A percentile compares a stretch with the other conserved stretches of the same genome.
Evolutionary conservation across 805 yeast species (phyloP).

Genomic region (Monosporozyma yasuniensis): DNA sequence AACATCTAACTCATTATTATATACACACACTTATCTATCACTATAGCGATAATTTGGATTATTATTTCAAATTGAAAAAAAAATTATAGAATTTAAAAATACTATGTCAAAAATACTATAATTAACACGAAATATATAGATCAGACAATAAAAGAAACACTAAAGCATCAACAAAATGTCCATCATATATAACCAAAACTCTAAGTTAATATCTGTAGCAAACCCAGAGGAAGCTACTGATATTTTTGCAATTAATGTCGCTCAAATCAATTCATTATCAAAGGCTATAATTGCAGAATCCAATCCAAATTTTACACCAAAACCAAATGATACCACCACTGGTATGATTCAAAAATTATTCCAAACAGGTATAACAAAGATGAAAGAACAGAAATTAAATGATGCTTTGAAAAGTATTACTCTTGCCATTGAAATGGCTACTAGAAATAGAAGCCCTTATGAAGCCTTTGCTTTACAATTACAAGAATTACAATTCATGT

Average conservation of each 20-base stretch:
- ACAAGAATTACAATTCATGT: conserved; percentile 56
- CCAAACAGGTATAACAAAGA: conserved; percentile 46
- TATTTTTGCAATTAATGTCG: conserved; percentile 17
- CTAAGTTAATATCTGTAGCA: conserved; percentile 18
- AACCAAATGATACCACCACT: conserved; percentile 44
- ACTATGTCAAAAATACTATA: neutral
- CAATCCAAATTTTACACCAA: conserved; percentile 48
- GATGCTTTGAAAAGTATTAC: conserved; percentile 59
- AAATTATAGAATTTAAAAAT: neutral
- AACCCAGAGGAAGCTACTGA: conserved; percentile 4
- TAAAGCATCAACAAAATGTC: conserved; percentile 1
- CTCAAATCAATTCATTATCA: conserved; percentile 31
- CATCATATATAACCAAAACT: conserved; percentile 22
- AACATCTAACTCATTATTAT: neutral
- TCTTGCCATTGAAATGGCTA: conserved; percentile 58
- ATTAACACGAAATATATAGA: too few relatives aligned
- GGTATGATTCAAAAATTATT: conserved; percentile 53
- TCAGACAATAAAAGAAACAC: neutral
- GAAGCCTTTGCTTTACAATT: conserved; percentile 66
- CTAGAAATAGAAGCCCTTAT: conserved; percentile 55
- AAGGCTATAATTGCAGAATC: conserved; percentile 27
- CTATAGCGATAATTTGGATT: neutral
- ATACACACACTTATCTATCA: neutral
- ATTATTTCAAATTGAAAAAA: neutral
- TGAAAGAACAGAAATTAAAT: conserved; percentile 45